Percentiles rank a stretch among this genome's conserved stretches.
phyloP scores from a whole-genome alignment of 192 early-diverging fungal genomes.

The Chytriomyces sp. region DNA sequence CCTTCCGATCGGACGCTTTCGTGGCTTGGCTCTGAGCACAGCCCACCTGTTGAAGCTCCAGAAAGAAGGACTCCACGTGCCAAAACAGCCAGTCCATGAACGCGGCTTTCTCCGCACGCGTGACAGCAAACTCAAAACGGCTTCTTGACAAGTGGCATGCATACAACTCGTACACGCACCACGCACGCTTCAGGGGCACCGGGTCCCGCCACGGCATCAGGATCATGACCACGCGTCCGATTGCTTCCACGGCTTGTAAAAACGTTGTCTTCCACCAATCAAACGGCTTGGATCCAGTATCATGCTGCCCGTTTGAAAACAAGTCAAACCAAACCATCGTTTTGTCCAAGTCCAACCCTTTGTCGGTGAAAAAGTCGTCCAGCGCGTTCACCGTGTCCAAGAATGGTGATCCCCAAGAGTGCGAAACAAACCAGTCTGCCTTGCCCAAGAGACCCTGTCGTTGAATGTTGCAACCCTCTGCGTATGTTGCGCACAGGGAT shows the following conservation, averaged over 20 bases:
- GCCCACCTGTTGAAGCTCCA: background rate
- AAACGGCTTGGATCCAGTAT: slow-evolving; percentile 22
- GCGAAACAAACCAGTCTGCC: slow-evolving; percentile 28
- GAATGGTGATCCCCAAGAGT: slow-evolving; percentile 35
- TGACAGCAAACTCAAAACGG: slow-evolving; percentile 22
- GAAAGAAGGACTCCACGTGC: background rate
- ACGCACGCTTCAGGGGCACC: slow-evolving; percentile 22
- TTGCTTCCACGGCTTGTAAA: slow-evolving; percentile 21
- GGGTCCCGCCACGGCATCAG: slow-evolving; percentile 35
- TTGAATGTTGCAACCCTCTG: background rate
- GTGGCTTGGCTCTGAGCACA: background rate
- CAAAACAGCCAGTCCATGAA: slow-evolving; percentile 5
- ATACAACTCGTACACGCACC: slow-evolving; percentile 41
- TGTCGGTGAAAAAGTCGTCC: slow-evolving; percentile 32
- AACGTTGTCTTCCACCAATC: slow-evolving; percentile 38
- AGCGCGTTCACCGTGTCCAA: slow-evolving; percentile 38
- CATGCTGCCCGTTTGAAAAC: slow-evolving; percentile 39
- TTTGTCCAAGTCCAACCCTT: background rate
- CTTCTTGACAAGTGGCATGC: slow-evolving; percentile 2
- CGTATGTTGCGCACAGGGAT: background rate
- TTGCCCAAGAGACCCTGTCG: background rate
- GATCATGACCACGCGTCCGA: slow-evolving; percentile 40
- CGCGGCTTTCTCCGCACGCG: background rate
- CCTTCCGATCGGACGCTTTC: background rate
- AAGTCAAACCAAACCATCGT: slow-evolving; percentile 41